These are phyloP conservation scores for Zostera marina DNA, from an alignment of 116 monocot species.

Conservation along the genomic window DNA sequence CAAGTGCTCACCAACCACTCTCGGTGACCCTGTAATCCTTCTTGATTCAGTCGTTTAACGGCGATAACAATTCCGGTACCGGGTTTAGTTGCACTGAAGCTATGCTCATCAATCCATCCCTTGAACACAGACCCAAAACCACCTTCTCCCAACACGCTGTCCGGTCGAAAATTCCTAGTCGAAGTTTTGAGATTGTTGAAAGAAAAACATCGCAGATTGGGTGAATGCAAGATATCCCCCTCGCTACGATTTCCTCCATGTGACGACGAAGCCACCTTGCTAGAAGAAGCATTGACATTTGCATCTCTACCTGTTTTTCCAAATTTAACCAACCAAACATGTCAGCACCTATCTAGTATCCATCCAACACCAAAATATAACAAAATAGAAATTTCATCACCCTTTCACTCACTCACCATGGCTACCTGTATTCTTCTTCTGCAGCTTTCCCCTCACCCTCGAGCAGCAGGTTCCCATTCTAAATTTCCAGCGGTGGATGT, in stretches of 20 bases:
- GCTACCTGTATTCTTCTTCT: too few relatives aligned
- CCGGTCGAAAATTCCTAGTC: slow-evolving; percentile 16
- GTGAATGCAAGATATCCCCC: slow-evolving; percentile 17
- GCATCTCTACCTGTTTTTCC: too few relatives aligned
- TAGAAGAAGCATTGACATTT: too few relatives aligned
- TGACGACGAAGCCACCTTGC: too few relatives aligned
- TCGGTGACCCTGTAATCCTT: slow-evolving; percentile 34
- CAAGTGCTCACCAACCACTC: slow-evolving; percentile 38
- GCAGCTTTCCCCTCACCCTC: too few relatives aligned
- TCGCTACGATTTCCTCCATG: slow-evolving; percentile 9
- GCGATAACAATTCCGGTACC: slow-evolving; percentile 47
- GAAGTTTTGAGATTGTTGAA: slow-evolving; percentile 13
- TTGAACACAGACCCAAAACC: slow-evolving; percentile 35
- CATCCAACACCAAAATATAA: too few relatives aligned
- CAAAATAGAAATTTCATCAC: too few relatives aligned
- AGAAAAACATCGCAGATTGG: slow-evolving; percentile 9
- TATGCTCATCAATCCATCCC: slow-evolving; percentile 65
- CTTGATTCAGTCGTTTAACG: slow-evolving; percentile 45
- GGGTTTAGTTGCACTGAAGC: slow-evolving; percentile 30
- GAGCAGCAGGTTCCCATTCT: too few relatives aligned
- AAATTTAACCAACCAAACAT: too few relatives aligned
- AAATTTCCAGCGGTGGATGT: too few relatives aligned
- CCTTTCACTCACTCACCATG: too few relatives aligned
- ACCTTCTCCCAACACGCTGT: slow-evolving; percentile 19
- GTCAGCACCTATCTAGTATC: too few relatives aligned